Conservation (phyloP, 371 early-diverging fungal species). For the Thermomucor indicae-seudaticae region DNA sequence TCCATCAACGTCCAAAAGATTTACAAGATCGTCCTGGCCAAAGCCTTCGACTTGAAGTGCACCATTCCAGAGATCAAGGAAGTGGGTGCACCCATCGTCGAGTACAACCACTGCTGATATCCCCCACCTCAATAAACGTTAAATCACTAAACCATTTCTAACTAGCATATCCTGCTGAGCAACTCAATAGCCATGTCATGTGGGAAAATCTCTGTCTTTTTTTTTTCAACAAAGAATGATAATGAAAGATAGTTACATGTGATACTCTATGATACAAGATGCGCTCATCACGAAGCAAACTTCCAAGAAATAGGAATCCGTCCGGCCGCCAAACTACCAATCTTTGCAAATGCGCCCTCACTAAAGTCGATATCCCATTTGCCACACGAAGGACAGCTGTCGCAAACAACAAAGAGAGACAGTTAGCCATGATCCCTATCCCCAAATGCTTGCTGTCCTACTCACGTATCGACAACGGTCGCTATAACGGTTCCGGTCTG, state of each 20-base stretch:
- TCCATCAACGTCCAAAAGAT: constrained; percentile 96
- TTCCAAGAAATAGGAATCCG: constrained; percentile 41
- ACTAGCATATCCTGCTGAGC: too few species aligned
- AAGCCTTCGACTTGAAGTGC: constrained; percentile 91
- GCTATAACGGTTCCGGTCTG: constrained; percentile 35
- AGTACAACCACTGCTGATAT: constrained; percentile 53
- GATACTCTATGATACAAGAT: too few species aligned
- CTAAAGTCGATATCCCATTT: constrained; percentile 40
- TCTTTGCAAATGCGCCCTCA: constrained; percentile 41
- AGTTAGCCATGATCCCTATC: too few species aligned
- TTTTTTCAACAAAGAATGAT: neutral
- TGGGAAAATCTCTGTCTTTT: neutral
- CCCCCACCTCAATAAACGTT: neutral
- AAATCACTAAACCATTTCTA: too few species aligned
- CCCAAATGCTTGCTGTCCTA: too few species aligned
- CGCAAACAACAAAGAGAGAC: too few species aligned
- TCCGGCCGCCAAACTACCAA: constrained; percentile 31
- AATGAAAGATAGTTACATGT: neutral
- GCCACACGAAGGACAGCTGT: constrained; percentile 43
- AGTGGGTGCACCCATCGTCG: constrained; percentile 88
- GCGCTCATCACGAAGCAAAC: too few species aligned
- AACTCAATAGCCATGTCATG: neutral
- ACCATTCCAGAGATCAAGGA: constrained; percentile 90
- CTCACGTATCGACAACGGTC: constrained; percentile 50
- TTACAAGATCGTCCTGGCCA: constrained; percentile 92